A percentile compares a stretch with the other conserved stretches of the same genome.
Evolutionary conservation across 2,329 filamentous ascomycete species (phyloP).

Genomic region (Exophiala oligosperma): DNA sequence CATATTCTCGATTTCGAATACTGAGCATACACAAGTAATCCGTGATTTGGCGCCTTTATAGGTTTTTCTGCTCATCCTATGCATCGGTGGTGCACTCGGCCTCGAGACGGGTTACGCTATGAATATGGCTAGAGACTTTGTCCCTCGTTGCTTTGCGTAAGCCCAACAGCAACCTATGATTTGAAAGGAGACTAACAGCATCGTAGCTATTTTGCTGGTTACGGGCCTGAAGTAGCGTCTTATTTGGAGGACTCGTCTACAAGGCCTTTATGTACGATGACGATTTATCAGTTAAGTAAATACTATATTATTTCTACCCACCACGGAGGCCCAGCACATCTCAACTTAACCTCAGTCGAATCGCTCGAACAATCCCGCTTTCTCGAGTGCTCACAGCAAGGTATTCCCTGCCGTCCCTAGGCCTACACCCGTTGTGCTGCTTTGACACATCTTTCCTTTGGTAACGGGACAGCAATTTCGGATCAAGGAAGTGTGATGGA

Average conservation of each 20-base stretch:
- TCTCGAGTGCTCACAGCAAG: no score
- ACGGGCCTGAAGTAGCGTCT: background rate
- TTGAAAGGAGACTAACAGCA: background rate
- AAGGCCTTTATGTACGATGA: background rate
- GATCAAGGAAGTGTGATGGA: no score
- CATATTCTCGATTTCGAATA: background rate
- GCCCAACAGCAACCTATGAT: background rate
- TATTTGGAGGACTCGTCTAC: conserved; percentile 3
- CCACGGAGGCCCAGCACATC: no score
- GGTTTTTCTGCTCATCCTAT: background rate
- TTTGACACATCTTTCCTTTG: no score
- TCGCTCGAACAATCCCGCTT: no score
- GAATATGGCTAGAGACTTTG: conserved; percentile 2
- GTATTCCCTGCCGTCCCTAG: no score
- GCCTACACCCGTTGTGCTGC: no score
- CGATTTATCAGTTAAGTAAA: no score
- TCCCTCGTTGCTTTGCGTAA: conserved; percentile 4
- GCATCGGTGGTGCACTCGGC: background rate
- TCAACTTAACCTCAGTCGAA: no score
- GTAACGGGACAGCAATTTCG: no score
- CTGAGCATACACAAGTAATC: no score
- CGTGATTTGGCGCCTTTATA: background rate
- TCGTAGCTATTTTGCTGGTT: background rate
- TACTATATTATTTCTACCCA: no score
- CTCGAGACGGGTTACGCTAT: conserved; percentile 2